Percentiles rank a stretch among this genome's conserved stretches.
phyloP scores from a whole-genome alignment of 257 asterid species.

The Osmanthus fragrans region DNA sequence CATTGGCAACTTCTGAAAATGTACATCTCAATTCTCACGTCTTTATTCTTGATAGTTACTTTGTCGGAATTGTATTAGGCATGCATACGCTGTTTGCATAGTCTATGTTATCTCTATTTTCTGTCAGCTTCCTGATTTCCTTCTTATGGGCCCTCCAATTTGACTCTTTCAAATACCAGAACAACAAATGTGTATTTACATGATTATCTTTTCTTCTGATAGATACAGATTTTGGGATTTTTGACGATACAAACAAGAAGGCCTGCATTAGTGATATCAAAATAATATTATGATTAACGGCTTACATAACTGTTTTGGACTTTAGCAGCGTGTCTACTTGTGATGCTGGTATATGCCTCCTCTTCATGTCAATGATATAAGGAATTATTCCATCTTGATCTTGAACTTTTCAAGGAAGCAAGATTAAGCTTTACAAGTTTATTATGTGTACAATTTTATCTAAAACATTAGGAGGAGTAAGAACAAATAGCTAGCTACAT shows the following conservation, averaged over 20 bases:
- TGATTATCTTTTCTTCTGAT: constrained; percentile 28
- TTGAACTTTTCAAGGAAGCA: constrained; percentile 5
- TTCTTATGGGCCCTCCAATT: background rate
- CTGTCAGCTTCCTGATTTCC: background rate
- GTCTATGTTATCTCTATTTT: background rate
- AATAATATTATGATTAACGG: background rate
- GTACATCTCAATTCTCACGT: no score
- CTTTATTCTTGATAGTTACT: no score
- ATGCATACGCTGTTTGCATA: background rate
- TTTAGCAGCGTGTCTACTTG: constrained; percentile 27
- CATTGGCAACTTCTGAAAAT: no score
- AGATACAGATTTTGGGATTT: constrained; percentile 23
- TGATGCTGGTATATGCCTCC: constrained; percentile 24
- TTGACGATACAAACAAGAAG: constrained; percentile 48
- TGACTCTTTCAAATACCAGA: constrained; percentile 23
- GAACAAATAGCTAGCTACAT: constrained; percentile 11
- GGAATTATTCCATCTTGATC: constrained; percentile 1
- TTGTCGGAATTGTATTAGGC: background rate
- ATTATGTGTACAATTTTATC: constrained; percentile 6
- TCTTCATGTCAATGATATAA: constrained; percentile 30
- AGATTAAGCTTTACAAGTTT: background rate
- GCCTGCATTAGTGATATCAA: constrained; percentile 54
- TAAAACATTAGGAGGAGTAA: background rate
- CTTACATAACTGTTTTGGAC: constrained; percentile 26
- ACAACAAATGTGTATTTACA: background rate